These are phyloP conservation scores for Coniella lustricola DNA, from an alignment of 2,329 filamentous ascomycete genomes.

Conservation along the genomic window DNA sequence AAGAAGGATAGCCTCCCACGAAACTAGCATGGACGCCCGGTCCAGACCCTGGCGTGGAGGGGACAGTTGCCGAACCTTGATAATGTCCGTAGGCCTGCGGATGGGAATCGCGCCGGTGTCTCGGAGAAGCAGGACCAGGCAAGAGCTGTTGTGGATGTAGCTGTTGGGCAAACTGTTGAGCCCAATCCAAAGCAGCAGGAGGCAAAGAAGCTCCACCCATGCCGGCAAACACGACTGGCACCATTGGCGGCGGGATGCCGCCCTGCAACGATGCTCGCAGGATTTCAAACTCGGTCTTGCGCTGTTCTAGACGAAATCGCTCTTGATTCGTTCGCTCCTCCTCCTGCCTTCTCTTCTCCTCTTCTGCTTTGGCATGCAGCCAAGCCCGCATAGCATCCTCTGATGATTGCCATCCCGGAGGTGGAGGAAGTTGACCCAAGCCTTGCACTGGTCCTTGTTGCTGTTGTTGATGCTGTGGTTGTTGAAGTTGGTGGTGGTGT, in stretches of 20 bases:
- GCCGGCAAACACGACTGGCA: constrained; percentile 68
- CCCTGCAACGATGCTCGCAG: constrained; percentile 60
- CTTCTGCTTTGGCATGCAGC: constrained; percentile 64
- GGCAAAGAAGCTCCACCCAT: constrained; percentile 58
- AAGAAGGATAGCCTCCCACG: constrained; percentile 37
- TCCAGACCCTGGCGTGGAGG: constrained; percentile 36
- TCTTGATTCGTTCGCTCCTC: constrained; percentile 64
- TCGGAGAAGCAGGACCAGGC: constrained; percentile 44
- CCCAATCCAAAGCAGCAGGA: constrained; percentile 58
- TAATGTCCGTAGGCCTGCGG: constrained; percentile 37
- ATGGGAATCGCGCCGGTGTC: constrained; percentile 47
- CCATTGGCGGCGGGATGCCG: constrained; percentile 66
- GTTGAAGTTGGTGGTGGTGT: constrained; percentile 18
- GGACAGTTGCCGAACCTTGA: constrained; percentile 31
- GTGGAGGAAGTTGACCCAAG: constrained; percentile 53
- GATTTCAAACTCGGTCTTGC: constrained; percentile 67
- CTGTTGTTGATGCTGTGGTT: constrained; percentile 5
- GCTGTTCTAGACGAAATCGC: constrained; percentile 60
- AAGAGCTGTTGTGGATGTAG: constrained; percentile 44
- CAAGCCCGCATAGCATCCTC: constrained; percentile 68
- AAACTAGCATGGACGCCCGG: constrained; percentile 34
- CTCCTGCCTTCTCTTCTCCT: constrained; percentile 66
- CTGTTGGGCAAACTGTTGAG: constrained; percentile 54
- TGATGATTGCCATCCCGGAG: constrained; percentile 58
- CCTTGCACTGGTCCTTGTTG: constrained; percentile 19